Base-by-base conservation (phyloP, 116 monocot species). In the Posidonia oceanica region DNA sequence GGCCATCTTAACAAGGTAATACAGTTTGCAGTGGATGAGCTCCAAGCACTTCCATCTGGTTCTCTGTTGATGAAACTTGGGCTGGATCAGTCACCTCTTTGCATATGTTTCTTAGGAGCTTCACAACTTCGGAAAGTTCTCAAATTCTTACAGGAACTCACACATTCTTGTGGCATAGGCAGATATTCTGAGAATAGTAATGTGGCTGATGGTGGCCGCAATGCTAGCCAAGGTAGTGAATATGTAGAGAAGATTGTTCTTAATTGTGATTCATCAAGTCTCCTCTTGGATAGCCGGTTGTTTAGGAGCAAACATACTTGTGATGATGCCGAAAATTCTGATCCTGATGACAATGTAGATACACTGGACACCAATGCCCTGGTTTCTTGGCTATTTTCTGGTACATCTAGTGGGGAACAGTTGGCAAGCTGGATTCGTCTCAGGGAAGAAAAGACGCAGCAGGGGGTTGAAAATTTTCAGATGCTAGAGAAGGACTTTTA, bases 121-220 rank as follows among this genome's bases (percentile, higher is more conserved):
- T 71, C 76, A 39, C 83, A 86, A 64, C 91, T 96, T 63, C 76
- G 74, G 66, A 85, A 91, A 64, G 67, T 91, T 15, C 71, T 86
- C 53, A 88, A 91, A 60, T 96, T 88, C 66, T 77, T 96, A 74
- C 96, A 91, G 77, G 96, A 96, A 5, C 76, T 96, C 38, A 83
- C 76, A 54, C 91, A 96, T 59, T 80, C 86, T 59, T 83, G 86
- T 71, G 91, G 91, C 5, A 72, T 88, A 22, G 77, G 75, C 4
- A 82, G 78, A 73, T 76, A 76, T 51, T 39, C 74, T 61, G 87
- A 91, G 36, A 71, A 83, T 69, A 82, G 83, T 72, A 55, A 38
- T 67, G 42, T 67, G 38, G 6, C 11, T 52, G 61, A 68, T 55
- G 86, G 86, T 69, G 59, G 65, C 36, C 77, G 76, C 71, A 69